A percentile compares a stretch with the other conserved stretches of the same genome.
phyloP scores from a whole-genome alignment of 228 moss, liverwort and hornwort species.

The Sphagnum fallax region DNA sequence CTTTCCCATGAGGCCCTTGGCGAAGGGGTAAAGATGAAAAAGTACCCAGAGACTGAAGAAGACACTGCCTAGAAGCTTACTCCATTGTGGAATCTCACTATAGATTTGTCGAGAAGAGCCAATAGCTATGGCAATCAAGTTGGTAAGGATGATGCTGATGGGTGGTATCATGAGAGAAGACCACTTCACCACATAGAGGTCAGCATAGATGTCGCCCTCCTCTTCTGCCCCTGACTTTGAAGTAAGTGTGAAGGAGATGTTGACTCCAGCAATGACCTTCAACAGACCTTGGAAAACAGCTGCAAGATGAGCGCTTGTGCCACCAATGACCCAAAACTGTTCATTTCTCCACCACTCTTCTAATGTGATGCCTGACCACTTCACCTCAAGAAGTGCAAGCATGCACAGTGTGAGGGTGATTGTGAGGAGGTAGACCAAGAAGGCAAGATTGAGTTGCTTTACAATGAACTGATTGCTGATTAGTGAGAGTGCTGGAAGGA shows the following conservation, averaged over 20 bases:
- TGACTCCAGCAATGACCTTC: constrained; percentile 43
- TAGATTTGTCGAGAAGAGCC: constrained; percentile 44
- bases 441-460: constrained; percentile 33
- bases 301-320: constrained; percentile 44
- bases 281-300: constrained; percentile 50
- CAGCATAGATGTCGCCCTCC: constrained; percentile 33
- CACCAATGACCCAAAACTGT: constrained; percentile 61
- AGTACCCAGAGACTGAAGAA: constrained; percentile 50
- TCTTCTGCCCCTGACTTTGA: constrained; percentile 40
- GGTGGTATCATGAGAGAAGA: constrained; percentile 47
- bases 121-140: constrained; percentile 38
- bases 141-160: constrained; percentile 43
- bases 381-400: constrained; percentile 52
- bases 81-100: constrained; percentile 44
- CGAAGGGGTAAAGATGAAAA: constrained; percentile 46
- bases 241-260: constrained; percentile 56
- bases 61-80: constrained; percentile 41
- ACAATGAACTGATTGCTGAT: constrained; percentile 52
- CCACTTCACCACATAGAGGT: constrained; percentile 51
- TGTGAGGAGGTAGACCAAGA: constrained; percentile 54
- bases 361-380: constrained; percentile 48
- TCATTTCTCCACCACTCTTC: constrained; percentile 69
- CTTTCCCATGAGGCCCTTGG: constrained; percentile 49
- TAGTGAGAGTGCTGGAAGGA: constrained; percentile 52
- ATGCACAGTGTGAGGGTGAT: constrained; percentile 47